Conservation (phyloP, 1,139 yeast genomes). For the Geotrichum macrosporum region DNA sequence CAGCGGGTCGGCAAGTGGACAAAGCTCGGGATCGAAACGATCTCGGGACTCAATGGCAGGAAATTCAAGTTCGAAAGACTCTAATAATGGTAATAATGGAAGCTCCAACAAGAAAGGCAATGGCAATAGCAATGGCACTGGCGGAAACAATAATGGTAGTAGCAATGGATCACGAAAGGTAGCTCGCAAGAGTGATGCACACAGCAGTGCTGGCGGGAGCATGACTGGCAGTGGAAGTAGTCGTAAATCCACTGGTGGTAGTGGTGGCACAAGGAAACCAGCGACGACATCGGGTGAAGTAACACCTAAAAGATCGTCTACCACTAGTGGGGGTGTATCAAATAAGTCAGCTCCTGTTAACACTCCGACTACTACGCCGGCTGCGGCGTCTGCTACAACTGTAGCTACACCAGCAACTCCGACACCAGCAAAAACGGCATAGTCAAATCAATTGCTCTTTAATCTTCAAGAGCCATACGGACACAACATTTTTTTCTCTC, state of each 20-base stretch:
- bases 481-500: too few species aligned
- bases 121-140: conserved; percentile 6
- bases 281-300: not conserved
- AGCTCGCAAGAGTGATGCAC: conserved; percentile 17
- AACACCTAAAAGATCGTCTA: not conserved
- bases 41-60: conserved; percentile 9
- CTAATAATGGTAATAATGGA: not conserved
- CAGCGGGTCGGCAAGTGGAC: conserved; percentile 4
- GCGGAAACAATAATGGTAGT: conserved; percentile 12
- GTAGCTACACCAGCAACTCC: not conserved
- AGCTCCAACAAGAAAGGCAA: not conserved
- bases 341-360: not conserved
- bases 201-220: conserved; percentile 11
- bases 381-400: conserved; percentile 2
- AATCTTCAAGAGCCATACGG: too few species aligned
- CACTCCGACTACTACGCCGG: conserved; percentile 3
- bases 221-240: not conserved
- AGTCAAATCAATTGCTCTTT: too few species aligned
- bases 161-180: conserved; percentile 17
- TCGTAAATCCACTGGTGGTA: not conserved
- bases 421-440: conserved; percentile 1
- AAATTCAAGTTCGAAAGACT: not conserved
- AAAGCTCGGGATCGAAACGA: conserved; percentile 12
- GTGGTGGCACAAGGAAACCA: not conserved
- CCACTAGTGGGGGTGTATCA: not conserved